A percentile compares a stretch with the other conserved stretches of the same genome.
Conservation (phyloP, 805 yeast genomes). For the Wickerhamiella spandovensis region DNA sequence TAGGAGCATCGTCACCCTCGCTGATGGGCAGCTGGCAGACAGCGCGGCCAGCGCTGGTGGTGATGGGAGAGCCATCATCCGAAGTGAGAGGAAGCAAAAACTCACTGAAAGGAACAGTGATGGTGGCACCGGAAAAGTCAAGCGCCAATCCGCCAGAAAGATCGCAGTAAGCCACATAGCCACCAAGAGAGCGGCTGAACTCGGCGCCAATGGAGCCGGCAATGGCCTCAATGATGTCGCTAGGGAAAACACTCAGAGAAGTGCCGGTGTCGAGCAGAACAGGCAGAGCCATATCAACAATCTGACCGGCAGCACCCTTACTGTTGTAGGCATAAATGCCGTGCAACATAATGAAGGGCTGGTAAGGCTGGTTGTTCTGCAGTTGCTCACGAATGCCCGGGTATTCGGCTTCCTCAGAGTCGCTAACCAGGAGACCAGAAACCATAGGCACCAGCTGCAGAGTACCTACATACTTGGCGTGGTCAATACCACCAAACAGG, state of each 20-base stretch:
- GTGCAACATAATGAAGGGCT: constrained; percentile 8
- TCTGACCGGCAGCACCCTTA: not conserved
- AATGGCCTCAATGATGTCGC: constrained; percentile 3
- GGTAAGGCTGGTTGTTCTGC: constrained; percentile 2
- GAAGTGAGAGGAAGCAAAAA: not conserved
- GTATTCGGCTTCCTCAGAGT: not conserved
- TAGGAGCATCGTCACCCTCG: constrained; percentile 16
- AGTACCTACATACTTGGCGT: constrained; percentile 28
- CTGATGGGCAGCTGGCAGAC: not conserved
- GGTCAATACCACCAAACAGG: constrained; percentile 32
- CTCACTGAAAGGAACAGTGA: constrained; percentile 4
- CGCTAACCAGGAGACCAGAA: not conserved
- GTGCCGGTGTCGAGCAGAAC: constrained; percentile 12
- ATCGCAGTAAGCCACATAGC: constrained; percentile 5
- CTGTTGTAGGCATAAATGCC: not conserved
- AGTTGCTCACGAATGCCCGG: too few species aligned
- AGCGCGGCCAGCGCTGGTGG: not conserved
- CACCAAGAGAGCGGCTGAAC: constrained; percentile 29
- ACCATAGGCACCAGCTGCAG: constrained; percentile 24
- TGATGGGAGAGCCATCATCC: not conserved
- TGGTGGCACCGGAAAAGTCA: constrained; percentile 10
- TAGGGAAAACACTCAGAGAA: constrained; percentile 4
- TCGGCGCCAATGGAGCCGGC: constrained; percentile 26
- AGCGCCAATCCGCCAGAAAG: constrained; percentile 3
- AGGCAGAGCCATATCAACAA: constrained; percentile 1